phyloP scores from a whole-genome alignment of 129 eudicot species.

The Arctium lappa region DNA sequence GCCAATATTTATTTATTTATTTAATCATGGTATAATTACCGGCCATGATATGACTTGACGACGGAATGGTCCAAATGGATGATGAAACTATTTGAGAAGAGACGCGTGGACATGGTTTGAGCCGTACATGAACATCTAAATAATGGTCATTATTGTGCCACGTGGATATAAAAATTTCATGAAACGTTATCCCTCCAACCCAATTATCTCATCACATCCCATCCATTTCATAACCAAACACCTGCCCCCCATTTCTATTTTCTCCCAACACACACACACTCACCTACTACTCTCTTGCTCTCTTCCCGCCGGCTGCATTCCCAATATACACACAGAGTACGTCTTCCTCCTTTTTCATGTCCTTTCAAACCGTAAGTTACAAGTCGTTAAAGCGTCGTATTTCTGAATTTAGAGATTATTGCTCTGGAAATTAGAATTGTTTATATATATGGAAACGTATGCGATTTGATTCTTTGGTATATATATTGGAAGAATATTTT shows the following conservation, averaged over 20 bases:
- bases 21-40: no score
- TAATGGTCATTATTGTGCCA: conserved; percentile 17
- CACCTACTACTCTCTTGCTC: neutral
- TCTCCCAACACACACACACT: neutral
- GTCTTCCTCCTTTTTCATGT: neutral
- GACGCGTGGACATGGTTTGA: conserved; percentile 19
- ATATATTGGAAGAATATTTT: no score
- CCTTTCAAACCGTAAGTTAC: neutral
- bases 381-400: neutral
- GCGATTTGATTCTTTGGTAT: neutral
- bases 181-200: conserved; percentile 38
- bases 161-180: conserved; percentile 15
- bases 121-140: conserved; percentile 1
- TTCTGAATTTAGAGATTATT: neutral
- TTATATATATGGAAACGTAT: neutral
- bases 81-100: neutral
- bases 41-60: neutral
- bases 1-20: neutral
- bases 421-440: neutral
- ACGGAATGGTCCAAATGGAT: neutral
- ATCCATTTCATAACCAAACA: conserved; percentile 9
- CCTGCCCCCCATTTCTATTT: neutral
- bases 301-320: conserved; percentile 11
- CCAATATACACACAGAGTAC: neutral
- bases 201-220: conserved; percentile 3